Evolutionary conservation across 768 basidiomycete genomes (phyloP), one percentile per base, ranked within the genome.

Genomic region (Leucosporidium creatinivorum): DNA sequence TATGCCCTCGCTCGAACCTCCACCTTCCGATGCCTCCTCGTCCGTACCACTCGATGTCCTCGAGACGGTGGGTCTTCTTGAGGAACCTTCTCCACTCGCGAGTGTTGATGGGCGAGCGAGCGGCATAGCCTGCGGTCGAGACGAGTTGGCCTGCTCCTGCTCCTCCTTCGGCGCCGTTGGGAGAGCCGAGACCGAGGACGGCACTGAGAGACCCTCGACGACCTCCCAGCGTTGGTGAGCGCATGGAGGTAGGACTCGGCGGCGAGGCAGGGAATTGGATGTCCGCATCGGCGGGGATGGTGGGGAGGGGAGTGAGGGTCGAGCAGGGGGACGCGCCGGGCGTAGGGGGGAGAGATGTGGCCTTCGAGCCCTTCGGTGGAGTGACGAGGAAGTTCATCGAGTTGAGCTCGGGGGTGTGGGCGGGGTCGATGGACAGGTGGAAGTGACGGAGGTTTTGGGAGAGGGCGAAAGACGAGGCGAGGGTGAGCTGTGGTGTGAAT

Each of bases 81-180:
- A 65, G 48, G 66, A 70, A 70, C 26, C 66, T 61, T 5, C 69
- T 63, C 69, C 69, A 70, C 44, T 70, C 69, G 1, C 63, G 33
- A 8, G 66, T 62, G 3, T 63, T 25, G 12, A 66, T 66, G 17
- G 61, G n/a, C 52, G 52, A 54, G 23, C 25, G n/a, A 17, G 52
- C 25, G n/a, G 25, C 52, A 26, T 44, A 44, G 39, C 10, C 8
- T 44, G 39, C 39, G 2, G 39, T 44, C 8, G 39, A 12, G 39
- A 44, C 39, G 39, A 44, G 8, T 44, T 44, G 39, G 15, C 6
- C 39, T 10, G 8, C 39, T 44, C 39, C 39, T 17, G 8, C 39
- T 10, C 39, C 39, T 44, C 39, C 39, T 17, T 44, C 39, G 39
- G 39, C 10, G 39, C 8, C 39, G 39, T 3, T 10, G 39, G 3